phyloP scores from a whole-genome alignment of 164 flowering plant genomes.

The Aristolochia fimbriata region DNA sequence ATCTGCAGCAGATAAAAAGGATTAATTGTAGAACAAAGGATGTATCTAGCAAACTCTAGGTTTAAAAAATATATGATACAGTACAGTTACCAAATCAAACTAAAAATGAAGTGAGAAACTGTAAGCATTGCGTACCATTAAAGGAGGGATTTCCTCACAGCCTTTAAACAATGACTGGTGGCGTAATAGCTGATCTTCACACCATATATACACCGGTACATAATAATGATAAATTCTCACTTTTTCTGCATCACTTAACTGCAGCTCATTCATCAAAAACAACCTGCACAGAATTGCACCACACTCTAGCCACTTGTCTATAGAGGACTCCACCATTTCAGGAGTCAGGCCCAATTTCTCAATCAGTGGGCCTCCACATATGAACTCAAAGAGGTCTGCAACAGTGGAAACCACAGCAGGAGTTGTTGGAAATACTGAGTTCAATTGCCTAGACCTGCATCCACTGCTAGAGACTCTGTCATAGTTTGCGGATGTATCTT shows the following conservation, averaged over 20 bases:
- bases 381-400: slow-evolving; percentile 67
- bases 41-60: too few relatives aligned
- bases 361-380: slow-evolving; percentile 73
- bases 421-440: slow-evolving; percentile 35
- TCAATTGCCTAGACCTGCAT: slow-evolving; percentile 19
- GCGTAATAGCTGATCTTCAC: slow-evolving; percentile 71
- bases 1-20: slow-evolving; percentile 38
- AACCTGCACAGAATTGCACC: slow-evolving; percentile 52
- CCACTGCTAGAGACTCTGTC: slow-evolving; percentile 8
- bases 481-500: slow-evolving; percentile 24
- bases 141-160: slow-evolving; percentile 71
- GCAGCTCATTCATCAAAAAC: slow-evolving; percentile 57
- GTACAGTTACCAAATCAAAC: too few relatives aligned
- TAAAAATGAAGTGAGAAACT: slow-evolving; percentile 1
- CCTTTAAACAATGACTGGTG: slow-evolving; percentile 59
- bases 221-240: slow-evolving; percentile 82
- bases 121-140: slow-evolving; percentile 50
- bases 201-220: slow-evolving; percentile 90
- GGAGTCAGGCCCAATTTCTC: slow-evolving; percentile 42
- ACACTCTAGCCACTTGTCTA: slow-evolving; percentile 72
- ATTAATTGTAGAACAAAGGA: too few relatives aligned
- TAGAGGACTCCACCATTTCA: slow-evolving; percentile 50
- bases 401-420: slow-evolving; percentile 62
- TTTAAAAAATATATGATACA: too few relatives aligned
- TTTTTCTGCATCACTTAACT: slow-evolving; percentile 55